A percentile compares a stretch with the other conserved stretches of the same genome.
Evolutionary conservation across 345 rosid genomes (phyloP).

Genomic region (Stellera chamaejasme): DNA sequence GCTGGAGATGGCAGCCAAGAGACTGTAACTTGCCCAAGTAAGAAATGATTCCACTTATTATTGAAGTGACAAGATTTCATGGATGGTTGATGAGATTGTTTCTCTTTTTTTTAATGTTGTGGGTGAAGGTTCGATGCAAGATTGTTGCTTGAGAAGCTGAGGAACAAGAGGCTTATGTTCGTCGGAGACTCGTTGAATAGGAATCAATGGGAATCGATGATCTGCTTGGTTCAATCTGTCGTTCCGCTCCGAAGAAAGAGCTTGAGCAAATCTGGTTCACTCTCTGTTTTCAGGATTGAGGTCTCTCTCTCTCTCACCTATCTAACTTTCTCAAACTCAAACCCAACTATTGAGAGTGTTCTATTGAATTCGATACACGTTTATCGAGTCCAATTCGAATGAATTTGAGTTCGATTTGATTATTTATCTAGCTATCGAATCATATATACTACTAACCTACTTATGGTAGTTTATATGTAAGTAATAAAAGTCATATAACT

Average conservation of each 20-base stretch:
- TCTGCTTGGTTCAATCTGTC: conserved; percentile 85
- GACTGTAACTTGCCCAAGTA: conserved; percentile 83
- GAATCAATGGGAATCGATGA: conserved; percentile 98
- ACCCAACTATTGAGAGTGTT: no score
- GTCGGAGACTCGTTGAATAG: conserved; percentile 96
- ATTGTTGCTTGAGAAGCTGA: conserved; percentile 63
- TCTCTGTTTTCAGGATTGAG: conserved; percentile 64
- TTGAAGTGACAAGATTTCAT: neutral
- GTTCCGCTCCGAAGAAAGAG: conserved; percentile 57
- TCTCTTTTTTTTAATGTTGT: neutral
- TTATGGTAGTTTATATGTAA: no score
- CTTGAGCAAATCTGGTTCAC: conserved; percentile 56
- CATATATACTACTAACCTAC: no score
- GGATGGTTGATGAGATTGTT: conserved; percentile 1
- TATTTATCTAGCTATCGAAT: no score
- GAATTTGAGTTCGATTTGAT: no score
- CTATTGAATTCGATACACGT: no score
- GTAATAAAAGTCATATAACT: no score
- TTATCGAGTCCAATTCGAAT: no score
- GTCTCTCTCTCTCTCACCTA: conserved; percentile 19
- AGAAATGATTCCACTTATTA: conserved; percentile 6
- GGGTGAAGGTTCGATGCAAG: conserved; percentile 56
- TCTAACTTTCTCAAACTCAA: no score
- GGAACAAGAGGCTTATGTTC: conserved; percentile 94
- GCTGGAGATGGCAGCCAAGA: conserved; percentile 95